A percentile compares a stretch with the other conserved stretches of the same genome.
Conservation (phyloP, 129 eudicot species). For the Flaveria sonorensis region DNA sequence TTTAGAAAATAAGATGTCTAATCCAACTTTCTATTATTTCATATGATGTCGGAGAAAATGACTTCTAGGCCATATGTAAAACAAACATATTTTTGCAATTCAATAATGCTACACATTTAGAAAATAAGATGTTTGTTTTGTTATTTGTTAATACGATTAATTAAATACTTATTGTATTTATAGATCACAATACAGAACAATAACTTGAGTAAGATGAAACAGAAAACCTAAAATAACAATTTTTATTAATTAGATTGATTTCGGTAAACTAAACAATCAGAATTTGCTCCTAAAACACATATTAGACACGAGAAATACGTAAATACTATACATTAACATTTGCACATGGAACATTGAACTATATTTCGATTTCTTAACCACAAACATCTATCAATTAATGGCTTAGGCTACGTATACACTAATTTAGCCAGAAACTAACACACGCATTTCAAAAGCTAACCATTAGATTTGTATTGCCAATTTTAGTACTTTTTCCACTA, state of each 20-base stretch:
- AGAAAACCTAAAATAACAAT: not conserved
- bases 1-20: not conserved
- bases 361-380: slow-evolving; percentile 15
- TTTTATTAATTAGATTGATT: not conserved
- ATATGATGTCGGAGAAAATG: not conserved
- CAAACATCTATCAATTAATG: not conserved
- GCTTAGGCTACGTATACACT: slow-evolving; percentile 2
- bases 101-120: not conserved
- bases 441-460: too few species aligned
- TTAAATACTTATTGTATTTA: not conserved
- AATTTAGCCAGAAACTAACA: slow-evolving; percentile 8
- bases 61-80: not conserved
- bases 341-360: slow-evolving; percentile 18
- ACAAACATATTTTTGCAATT: not conserved
- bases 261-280: not conserved
- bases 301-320: slow-evolving; percentile 9
- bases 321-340: not conserved
- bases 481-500: too few species aligned
- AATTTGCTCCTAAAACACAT: not conserved
- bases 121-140: not conserved
- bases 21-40: not conserved
- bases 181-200: not conserved
- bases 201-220: not conserved
- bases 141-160: not conserved
- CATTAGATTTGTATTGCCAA: too few species aligned